Conservation (phyloP, 2,329 filamentous ascomycete species). For the Huntiella abstrusa region DNA sequence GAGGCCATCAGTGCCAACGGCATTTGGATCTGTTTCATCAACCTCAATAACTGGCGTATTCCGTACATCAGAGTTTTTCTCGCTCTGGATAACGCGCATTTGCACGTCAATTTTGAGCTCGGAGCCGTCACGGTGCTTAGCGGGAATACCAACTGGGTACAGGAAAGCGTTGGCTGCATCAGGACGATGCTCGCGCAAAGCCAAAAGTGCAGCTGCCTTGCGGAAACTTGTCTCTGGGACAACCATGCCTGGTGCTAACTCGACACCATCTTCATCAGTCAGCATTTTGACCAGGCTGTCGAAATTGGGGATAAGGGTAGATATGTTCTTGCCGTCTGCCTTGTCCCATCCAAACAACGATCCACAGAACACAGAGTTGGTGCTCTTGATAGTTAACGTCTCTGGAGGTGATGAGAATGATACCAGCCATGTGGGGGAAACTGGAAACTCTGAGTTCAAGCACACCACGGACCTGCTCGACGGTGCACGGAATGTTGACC, state of each 20-base stretch:
- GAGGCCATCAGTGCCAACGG: background rate
- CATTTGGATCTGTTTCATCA: constrained; percentile 26
- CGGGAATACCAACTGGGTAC: constrained; percentile 65
- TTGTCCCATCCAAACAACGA: constrained; percentile 79
- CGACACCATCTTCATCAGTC: constrained; percentile 69
- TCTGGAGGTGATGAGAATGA: constrained; percentile 77
- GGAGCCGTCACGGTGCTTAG: constrained; percentile 74
- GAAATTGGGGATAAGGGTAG: constrained; percentile 68
- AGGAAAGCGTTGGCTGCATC: constrained; percentile 66
- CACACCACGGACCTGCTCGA: constrained; percentile 52
- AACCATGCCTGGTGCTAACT: constrained; percentile 81
- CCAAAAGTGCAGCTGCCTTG: constrained; percentile 66
- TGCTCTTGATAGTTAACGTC: constrained; percentile 66
- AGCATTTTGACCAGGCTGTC: constrained; percentile 66
- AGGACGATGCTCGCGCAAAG: constrained; percentile 62
- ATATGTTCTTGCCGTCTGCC: constrained; percentile 63
- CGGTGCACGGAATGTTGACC: constrained; percentile 66
- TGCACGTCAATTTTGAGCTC: constrained; percentile 90
- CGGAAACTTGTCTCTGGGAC: constrained; percentile 93
- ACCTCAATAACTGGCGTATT: constrained; percentile 42
- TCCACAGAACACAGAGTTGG: constrained; percentile 85
- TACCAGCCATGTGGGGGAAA: constrained; percentile 92
- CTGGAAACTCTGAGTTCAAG: constrained; percentile 71
- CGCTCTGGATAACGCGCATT: constrained; percentile 88
- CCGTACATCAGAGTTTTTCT: constrained; percentile 42